phyloP scores from a whole-genome alignment of 208 protist genomes.

The Trypanosoma grayi region DNA sequence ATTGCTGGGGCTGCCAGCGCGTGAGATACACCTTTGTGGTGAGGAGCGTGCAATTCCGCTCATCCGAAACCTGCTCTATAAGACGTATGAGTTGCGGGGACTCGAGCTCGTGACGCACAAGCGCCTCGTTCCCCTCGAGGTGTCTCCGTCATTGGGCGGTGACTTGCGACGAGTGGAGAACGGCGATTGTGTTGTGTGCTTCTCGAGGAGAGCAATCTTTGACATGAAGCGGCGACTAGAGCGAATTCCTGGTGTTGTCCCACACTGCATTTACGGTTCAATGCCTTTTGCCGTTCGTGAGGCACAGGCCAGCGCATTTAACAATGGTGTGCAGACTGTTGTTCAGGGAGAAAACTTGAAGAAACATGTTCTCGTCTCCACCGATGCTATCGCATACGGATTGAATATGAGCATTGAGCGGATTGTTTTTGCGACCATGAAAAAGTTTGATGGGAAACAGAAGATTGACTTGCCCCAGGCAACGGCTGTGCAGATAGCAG shows the following conservation, averaged over 20 bases:
- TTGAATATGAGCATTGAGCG: conserved; percentile 94
- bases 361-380: conserved; percentile 88
- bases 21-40: conserved; percentile 92
- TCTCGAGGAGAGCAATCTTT: conserved; percentile 74
- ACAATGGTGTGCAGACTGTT: conserved; percentile 44
- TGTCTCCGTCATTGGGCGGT: conserved; percentile 35
- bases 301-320: conserved; percentile 80
- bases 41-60: conserved; percentile 73
- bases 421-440: conserved; percentile 78
- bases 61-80: conserved; percentile 61
- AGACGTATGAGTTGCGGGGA: conserved; percentile 58
- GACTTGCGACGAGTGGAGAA: conserved; percentile 45
- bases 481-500: conserved; percentile 75
- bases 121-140: conserved; percentile 72
- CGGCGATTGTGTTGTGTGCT: conserved; percentile 90
- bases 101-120: conserved; percentile 70
- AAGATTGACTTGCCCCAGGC: conserved; percentile 36
- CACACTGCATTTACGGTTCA: conserved; percentile 90
- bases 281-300: conserved; percentile 91
- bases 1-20: conserved; percentile 86
- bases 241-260: conserved; percentile 36
- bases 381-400: conserved; percentile 95
- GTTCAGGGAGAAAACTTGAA: conserved; percentile 8
- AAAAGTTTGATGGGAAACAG: conserved; percentile 80
- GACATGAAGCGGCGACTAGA: conserved; percentile 42